Evolutionary conservation across 257 asterid species (phyloP), one percentile per base, ranked within the genome.

Genomic region (Penstemon davidsonii): DNA sequence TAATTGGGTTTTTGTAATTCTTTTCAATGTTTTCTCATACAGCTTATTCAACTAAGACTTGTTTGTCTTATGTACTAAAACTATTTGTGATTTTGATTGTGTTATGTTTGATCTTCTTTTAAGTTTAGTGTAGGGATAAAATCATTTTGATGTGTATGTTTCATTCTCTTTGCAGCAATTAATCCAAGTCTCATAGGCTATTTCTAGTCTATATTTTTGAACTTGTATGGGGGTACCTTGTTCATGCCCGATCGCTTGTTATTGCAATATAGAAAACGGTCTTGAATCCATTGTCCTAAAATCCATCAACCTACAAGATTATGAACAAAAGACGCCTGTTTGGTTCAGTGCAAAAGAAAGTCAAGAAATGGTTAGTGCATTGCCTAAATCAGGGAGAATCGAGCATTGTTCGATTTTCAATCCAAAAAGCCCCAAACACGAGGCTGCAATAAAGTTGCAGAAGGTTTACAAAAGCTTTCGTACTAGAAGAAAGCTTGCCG

Each of bases 391-490:
- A 53, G 64, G 57, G 68, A 41, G 42, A 55, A 57, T 42, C 60
- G 71, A 71, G 4, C 47, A 62, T 62, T 78, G 69, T 13, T 67
- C 64, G 13, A 25, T 57, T 73, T 56, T 66, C 25, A 56, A 72
- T 54, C 62, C 63, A 7, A 58, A 19, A 45, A 72, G 78, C 75
- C 86, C 81, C 10, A 75, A 79, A 62, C 78, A 84, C 10, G 85
- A 84, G 69, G 90, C 90, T 0, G 90, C 89, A n/a, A 55, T 70
- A 44, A 84, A 81, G 78, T 62, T 84, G 71, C 87, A 84, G 76
- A 84, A 84, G 72, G 89, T 84, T 39, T 84, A 84, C 58, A 85
- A 85, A 67, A 85, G 88, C 33, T 83, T 82, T 25, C 71, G 88
- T 6, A 83, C 88, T 2, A 79, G 91, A 69, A 57, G 88, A 81